A percentile compares a stretch with the other conserved stretches of the same genome.
Conservation (phyloP, 164 flowering plant species). For the Vitis rotundifolia region DNA sequence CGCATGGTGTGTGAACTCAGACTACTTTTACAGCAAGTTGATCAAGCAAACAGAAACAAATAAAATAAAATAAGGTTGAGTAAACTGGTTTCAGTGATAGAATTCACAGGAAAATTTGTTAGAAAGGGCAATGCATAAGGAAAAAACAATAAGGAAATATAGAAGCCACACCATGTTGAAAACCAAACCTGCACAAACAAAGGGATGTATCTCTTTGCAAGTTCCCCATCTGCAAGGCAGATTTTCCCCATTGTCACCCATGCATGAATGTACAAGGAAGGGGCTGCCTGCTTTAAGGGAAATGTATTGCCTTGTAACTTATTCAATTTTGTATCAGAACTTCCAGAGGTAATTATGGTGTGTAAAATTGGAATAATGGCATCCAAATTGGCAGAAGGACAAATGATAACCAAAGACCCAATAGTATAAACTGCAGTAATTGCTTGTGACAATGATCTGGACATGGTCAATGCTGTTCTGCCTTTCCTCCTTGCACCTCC, state of each 20-base stretch:
- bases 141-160: too few species aligned
- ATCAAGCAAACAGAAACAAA: not conserved
- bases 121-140: too few species aligned
- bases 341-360: slow-evolving; percentile 79
- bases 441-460: slow-evolving; percentile 39
- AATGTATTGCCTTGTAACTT: slow-evolving; percentile 42
- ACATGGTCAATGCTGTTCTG: slow-evolving; percentile 28
- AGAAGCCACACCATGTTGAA: not conserved
- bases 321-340: slow-evolving; percentile 43
- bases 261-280: slow-evolving; percentile 80
- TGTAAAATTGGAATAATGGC: slow-evolving; percentile 62
- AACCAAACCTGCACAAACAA: slow-evolving; percentile 85
- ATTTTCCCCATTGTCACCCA: slow-evolving; percentile 98
- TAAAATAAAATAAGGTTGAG: not conserved
- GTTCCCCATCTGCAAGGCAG: slow-evolving; percentile 85
- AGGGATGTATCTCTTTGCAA: slow-evolving; percentile 91
- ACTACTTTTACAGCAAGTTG: too few species aligned
- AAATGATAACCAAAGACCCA: slow-evolving; percentile 74
- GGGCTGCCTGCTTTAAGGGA: slow-evolving; percentile 56
- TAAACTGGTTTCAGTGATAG: too few species aligned
- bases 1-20: not conserved
- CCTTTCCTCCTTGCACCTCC: slow-evolving; percentile 33
- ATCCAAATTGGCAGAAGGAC: slow-evolving; percentile 72
- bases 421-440: slow-evolving; percentile 76
- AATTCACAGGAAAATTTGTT: too few species aligned